Base-by-base conservation (phyloP, 148 eudicot genomes). In the Diospyros kaki region DNA sequence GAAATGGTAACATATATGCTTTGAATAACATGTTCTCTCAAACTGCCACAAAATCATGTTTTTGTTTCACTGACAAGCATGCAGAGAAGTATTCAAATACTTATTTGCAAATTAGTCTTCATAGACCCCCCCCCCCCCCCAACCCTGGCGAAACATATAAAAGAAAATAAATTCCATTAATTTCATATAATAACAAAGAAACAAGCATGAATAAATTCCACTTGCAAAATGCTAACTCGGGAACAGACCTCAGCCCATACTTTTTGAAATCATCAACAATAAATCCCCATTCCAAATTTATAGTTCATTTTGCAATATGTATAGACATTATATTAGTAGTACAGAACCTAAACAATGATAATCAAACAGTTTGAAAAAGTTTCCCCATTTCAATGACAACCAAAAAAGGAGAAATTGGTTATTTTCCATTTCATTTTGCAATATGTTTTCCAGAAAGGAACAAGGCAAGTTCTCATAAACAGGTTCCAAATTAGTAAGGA, bases 371-470 rank as follows among this genome's bases (percentile, higher is more conserved):
- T 46, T 38, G 60, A 69, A n/a, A 64, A 64, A 2, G 51, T 64
- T 64, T 52, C 76, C 62, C 45, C 56, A 73, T 43, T 39, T 61
- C 54, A 18, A 14, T 74, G 60, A 51, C 41, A 40, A 40, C 43
- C 56, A 38, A 11, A 28, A 67, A 64, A 52, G 15, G 48, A 5
- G 15, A 15, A 43, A 71, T 15, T 55, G 45, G 40, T n/a, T 9
- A 39, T 38, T 43, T 52, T 40, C 5, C 69, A 13, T 40, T 14
- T 73, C 12, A 64, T 58, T 51, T 50, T 39, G 64, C 48, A 4
- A 40, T 53, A 28, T 28, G 28, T 64, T 62, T 63, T 14, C 62
- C 0, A 63, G 39, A 50, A 73, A 61, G 0, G 44, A 18, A 53
- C 11, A 63, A 53, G 40, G 44, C 44, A 52, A 13, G 52, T 64